A percentile compares a stretch with the other conserved stretches of the same genome.
phyloP scores from a whole-genome alignment of 805 yeast genomes.

The Lipomyces chichibuensis region DNA sequence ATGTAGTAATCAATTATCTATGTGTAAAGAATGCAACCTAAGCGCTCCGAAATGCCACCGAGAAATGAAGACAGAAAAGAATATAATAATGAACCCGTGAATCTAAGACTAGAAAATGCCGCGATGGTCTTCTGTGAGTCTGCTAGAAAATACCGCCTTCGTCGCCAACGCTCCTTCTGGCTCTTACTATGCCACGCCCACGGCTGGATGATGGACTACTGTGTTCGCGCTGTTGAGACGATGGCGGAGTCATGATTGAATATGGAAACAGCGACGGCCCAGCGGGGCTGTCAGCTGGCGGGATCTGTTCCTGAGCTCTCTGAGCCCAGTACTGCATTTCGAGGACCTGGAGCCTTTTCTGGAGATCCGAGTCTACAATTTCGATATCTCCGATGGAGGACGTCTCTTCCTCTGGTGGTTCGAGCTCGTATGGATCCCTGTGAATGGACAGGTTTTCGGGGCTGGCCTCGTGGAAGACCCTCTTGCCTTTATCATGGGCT shows the following conservation, averaged over 20 bases:
- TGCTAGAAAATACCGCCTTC: neutral
- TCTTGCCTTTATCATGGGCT: conserved; percentile 1
- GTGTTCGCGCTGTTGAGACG: neutral
- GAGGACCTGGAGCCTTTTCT: conserved; percentile 16
- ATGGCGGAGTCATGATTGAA: neutral
- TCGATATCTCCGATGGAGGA: conserved; percentile 13
- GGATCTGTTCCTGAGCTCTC: conserved; percentile 11
- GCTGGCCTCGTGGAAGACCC: neutral
- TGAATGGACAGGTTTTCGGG: neutral
- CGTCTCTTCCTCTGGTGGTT: neutral
- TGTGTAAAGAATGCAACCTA: neutral
- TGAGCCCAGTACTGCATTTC: conserved; percentile 29
- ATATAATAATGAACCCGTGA: too few relatives aligned
- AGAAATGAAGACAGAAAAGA: neutral
- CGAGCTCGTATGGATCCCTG: neutral
- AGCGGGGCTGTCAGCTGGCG: neutral
- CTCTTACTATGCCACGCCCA: neutral
- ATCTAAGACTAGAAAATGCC: neutral
- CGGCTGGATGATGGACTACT: neutral
- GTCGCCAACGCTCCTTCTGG: neutral
- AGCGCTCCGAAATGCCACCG: neutral
- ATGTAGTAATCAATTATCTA: neutral
- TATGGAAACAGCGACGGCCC: neutral
- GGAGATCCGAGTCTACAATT: conserved; percentile 18
- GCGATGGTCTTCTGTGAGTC: neutral